Percentiles rank a stretch among this genome's conserved stretches.
Evolutionary conservation across 495 filamentous ascomycete genomes (phyloP).

Genomic region (Neurospora sp.): DNA sequence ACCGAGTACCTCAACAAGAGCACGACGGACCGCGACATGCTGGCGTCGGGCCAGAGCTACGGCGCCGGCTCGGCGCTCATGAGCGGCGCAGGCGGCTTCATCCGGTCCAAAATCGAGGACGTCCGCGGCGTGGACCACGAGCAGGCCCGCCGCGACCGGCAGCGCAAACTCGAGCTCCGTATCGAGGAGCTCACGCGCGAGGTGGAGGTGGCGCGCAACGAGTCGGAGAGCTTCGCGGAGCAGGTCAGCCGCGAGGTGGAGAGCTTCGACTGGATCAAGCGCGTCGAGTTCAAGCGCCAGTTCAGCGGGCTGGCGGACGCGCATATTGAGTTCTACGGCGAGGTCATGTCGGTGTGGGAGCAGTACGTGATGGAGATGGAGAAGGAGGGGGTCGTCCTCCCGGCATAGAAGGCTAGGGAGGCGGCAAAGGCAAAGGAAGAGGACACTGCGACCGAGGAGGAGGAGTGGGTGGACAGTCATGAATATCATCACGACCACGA

Average conservation of each 20-base stretch:
- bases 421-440: background rate
- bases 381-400: slow-evolving; percentile 40
- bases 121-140: slow-evolving; percentile 96
- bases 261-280: slow-evolving; percentile 95
- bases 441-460: background rate
- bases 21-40: slow-evolving; percentile 74
- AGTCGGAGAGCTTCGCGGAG: slow-evolving; percentile 82
- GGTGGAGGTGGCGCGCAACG: slow-evolving; percentile 74
- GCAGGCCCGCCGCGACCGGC: slow-evolving; percentile 71
- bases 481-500: background rate
- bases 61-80: slow-evolving; percentile 41
- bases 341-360: slow-evolving; percentile 80
- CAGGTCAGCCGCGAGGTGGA: slow-evolving; percentile 85
- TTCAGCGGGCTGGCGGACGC: slow-evolving; percentile 73
- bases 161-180: slow-evolving; percentile 79
- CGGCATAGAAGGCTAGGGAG: slow-evolving; percentile 13
- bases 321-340: slow-evolving; percentile 78
- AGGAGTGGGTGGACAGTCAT: background rate
- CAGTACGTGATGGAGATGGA: slow-evolving; percentile 83
- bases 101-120: slow-evolving; percentile 92
- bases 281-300: slow-evolving; percentile 80
- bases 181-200: slow-evolving; percentile 84
- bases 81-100: slow-evolving; percentile 71
- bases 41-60: slow-evolving; percentile 55
- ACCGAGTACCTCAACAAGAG: slow-evolving; percentile 92